Evolutionary conservation across 2,329 filamentous ascomycete species (phyloP).

Genomic region (Pseudogymnoascus sp.): DNA sequence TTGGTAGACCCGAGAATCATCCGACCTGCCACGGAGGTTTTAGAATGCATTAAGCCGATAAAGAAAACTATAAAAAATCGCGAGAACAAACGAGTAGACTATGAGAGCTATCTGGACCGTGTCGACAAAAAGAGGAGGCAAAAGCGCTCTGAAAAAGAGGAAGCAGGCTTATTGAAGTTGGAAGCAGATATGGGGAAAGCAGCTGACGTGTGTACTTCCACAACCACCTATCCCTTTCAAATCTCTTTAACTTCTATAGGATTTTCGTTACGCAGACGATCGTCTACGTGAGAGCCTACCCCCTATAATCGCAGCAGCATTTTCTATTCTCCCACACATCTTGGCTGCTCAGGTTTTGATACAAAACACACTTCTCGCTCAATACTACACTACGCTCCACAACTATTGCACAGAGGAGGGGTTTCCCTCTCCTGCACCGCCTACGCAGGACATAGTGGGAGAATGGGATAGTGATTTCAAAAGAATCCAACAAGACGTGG

Average conservation of each 20-base stretch:
- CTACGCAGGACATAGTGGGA: slow-evolving; percentile 61
- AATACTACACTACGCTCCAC: slow-evolving; percentile 70
- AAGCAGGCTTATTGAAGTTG: slow-evolving; percentile 58
- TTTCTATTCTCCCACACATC: slow-evolving; percentile 65
- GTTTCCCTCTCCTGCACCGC: slow-evolving; percentile 63
- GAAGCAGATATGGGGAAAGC: slow-evolving; percentile 60
- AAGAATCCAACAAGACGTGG: slow-evolving; percentile 55
- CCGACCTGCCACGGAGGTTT: slow-evolving; percentile 59
- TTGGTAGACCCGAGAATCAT: slow-evolving; percentile 64
- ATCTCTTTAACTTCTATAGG: slow-evolving; percentile 32
- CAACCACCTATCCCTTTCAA: slow-evolving; percentile 10
- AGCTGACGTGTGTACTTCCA: slow-evolving; percentile 43
- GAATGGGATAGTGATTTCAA: slow-evolving; percentile 56
- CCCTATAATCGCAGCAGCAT: slow-evolving; percentile 58
- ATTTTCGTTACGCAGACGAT: slow-evolving; percentile 67
- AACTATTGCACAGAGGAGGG: slow-evolving; percentile 60
- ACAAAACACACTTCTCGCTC: slow-evolving; percentile 67
- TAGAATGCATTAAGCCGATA: slow-evolving; percentile 59
- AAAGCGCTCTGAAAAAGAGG: slow-evolving; percentile 63
- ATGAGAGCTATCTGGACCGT: slow-evolving; percentile 65
- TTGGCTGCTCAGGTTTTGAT: slow-evolving; percentile 63
- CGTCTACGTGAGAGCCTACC: slow-evolving; percentile 65
- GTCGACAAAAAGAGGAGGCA: slow-evolving; percentile 63
- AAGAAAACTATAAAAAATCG: slow-evolving; percentile 79
- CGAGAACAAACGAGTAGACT: slow-evolving; percentile 74